Percentiles rank a stretch among this genome's conserved stretches.
These are phyloP conservation scores for Triglochin maritima DNA, from an alignment of 106 monocot genomes.

Conservation along the genomic window DNA sequence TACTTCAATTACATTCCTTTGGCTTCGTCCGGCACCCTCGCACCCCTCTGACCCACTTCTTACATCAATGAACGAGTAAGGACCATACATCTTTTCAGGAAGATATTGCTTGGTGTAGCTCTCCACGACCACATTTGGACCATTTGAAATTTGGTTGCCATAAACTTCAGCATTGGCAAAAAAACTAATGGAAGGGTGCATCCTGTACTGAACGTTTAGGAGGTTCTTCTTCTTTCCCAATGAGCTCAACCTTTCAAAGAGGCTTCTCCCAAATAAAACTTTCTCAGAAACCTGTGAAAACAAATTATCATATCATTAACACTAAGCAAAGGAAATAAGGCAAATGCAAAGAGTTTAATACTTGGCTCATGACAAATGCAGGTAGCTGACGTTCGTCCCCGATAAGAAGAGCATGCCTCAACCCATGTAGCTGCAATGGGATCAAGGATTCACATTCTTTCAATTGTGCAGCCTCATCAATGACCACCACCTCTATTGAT, in stretches of 20 bases:
- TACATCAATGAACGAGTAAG: too few relatives aligned
- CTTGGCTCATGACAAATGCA: constrained; percentile 17
- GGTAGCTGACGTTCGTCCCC: constrained; percentile 20
- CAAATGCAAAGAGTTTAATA: neutral
- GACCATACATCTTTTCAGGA: too few relatives aligned
- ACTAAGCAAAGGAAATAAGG: neutral
- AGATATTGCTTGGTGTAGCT: too few relatives aligned
- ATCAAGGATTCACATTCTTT: constrained; percentile 24
- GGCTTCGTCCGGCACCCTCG: too few relatives aligned
- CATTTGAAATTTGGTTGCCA: too few relatives aligned
- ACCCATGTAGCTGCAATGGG: constrained; percentile 6
- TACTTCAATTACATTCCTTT: too few relatives aligned
- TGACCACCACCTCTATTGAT: constrained; percentile 4
- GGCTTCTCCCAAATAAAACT: constrained; percentile 4
- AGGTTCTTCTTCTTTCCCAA: constrained; percentile 16
- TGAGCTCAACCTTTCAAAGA: constrained; percentile 12
- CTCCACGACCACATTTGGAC: too few relatives aligned
- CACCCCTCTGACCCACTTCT: too few relatives aligned
- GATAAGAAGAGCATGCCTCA: constrained; percentile 12
- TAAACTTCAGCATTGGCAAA: too few relatives aligned
- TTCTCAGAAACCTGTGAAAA: neutral
- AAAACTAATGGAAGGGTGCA: too few relatives aligned
- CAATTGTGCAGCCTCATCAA: constrained; percentile 21
- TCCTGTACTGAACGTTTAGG: neutral
- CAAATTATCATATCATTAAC: neutral